Percentiles rank a stretch among this genome's conserved stretches.
Conservation (phyloP, 768 basidiomycete species). For the Tulasnella sp. region DNA sequence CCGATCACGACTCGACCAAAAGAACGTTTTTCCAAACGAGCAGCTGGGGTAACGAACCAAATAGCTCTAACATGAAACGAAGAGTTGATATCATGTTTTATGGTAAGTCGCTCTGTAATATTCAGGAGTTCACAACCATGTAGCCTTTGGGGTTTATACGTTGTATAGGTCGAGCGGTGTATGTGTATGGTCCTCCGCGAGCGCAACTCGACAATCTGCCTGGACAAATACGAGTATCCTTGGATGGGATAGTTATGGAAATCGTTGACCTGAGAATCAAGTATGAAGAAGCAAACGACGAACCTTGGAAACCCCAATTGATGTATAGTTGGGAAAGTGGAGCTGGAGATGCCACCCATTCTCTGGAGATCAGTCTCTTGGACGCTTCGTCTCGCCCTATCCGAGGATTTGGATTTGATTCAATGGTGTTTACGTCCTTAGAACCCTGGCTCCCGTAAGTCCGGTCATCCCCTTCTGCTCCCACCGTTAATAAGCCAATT, state of each 20-base stretch:
- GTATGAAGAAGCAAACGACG: background rate
- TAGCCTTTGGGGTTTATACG: background rate
- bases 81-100: background rate
- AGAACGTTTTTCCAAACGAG: conserved; percentile 6
- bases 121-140: background rate
- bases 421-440: background rate
- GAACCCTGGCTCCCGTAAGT: background rate
- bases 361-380: background rate
- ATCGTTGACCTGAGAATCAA: background rate
- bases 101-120: background rate
- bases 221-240: background rate
- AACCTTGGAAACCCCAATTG: background rate
- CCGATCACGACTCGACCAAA: background rate
- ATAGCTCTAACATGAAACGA: background rate
- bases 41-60: conserved; percentile 5
- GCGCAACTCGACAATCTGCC: background rate
- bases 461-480: too few relatives aligned
- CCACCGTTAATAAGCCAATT: background rate
- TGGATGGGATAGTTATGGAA: background rate
- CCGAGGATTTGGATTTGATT: background rate
- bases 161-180: background rate
- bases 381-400: background rate
- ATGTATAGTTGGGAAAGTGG: background rate
- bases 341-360: background rate
- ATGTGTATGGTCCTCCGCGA: background rate